Percentiles rank a stretch among this genome's conserved stretches.
These are phyloP conservation scores for Purpureocillium takamizusanense DNA, from an alignment of 2,329 filamentous ascomycete species.

Conservation along the genomic window DNA sequence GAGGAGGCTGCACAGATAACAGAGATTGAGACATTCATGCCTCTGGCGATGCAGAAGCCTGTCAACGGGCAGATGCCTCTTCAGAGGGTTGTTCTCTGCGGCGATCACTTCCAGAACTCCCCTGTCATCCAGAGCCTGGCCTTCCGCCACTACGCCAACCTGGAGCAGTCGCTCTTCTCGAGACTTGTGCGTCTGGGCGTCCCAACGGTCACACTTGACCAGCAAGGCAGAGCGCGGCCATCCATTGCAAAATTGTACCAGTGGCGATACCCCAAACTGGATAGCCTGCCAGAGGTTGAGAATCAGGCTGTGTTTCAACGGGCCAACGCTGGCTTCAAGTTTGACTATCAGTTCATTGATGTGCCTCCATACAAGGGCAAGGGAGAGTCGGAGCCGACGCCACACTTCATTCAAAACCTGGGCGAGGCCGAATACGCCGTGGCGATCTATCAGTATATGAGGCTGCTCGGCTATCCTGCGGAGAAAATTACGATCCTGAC, in stretches of 20 bases:
- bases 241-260: conserved; percentile 83
- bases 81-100: conserved; percentile 83
- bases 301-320: conserved; percentile 60
- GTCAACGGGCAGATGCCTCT: conserved; percentile 64
- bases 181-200: conserved; percentile 85
- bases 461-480: conserved; percentile 84
- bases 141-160: conserved; percentile 88
- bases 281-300: conserved; percentile 69
- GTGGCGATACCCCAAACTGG: conserved; percentile 81
- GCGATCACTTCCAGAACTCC: conserved; percentile 94
- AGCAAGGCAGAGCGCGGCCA: conserved; percentile 84
- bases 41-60: conserved; percentile 81
- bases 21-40: conserved; percentile 94
- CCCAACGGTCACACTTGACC: conserved; percentile 82
- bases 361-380: conserved; percentile 86
- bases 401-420: conserved; percentile 93
- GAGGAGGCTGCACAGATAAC: conserved; percentile 98
- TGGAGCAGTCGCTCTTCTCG: conserved; percentile 92
- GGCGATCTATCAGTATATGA: conserved; percentile 95
- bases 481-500: conserved; percentile 78
- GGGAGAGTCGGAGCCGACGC: conserved; percentile 81
- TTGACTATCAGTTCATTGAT: conserved; percentile 94
- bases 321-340: conserved; percentile 86
- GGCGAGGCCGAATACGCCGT: conserved; percentile 97
- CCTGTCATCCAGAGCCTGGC: conserved; percentile 92